phyloP scores from a whole-genome alignment of 352 stramenopile genomes.

The Globisporangium alternatum region DNA sequence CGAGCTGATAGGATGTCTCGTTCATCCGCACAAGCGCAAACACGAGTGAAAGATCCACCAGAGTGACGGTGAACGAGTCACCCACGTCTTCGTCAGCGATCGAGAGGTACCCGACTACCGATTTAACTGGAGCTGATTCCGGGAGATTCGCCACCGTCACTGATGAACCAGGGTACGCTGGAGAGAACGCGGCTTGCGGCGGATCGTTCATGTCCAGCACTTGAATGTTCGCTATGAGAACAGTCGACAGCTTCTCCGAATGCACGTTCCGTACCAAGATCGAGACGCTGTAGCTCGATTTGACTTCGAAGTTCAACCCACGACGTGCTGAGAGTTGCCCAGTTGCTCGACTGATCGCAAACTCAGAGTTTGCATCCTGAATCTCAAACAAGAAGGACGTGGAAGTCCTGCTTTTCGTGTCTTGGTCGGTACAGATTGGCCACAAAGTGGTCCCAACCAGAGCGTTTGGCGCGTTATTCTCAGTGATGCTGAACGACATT shows the following conservation, averaged over 20 bases:
- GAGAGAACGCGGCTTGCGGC: constrained; percentile 4
- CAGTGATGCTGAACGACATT: constrained; percentile 5
- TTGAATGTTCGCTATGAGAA: constrained; percentile 12
- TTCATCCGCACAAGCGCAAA: constrained; percentile 11
- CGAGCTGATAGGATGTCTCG: constrained; percentile 7
- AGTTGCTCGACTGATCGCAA: constrained; percentile 20
- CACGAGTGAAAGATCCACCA: background rate
- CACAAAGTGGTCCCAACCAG: constrained; percentile 31
- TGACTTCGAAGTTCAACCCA: constrained; percentile 31
- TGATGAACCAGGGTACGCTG: background rate
- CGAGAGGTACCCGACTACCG: background rate
- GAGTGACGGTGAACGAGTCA: background rate
- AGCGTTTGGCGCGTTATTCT: constrained; percentile 31
- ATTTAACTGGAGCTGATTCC: constrained; percentile 9
- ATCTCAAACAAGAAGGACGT: constrained; percentile 41
- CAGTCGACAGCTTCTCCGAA: constrained; percentile 23
- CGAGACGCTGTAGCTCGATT: constrained; percentile 22
- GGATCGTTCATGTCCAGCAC: constrained; percentile 11
- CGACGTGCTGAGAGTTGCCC: constrained; percentile 20
- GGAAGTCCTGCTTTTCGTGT: constrained; percentile 23
- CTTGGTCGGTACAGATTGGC: constrained; percentile 44
- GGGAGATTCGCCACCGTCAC: background rate
- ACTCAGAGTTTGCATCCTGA: constrained; percentile 13
- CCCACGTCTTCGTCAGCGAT: constrained; percentile 8
- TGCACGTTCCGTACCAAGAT: constrained; percentile 30